Evolutionary conservation across 495 filamentous ascomycete genomes (phyloP).

Genomic region (Neurospora africana): DNA sequence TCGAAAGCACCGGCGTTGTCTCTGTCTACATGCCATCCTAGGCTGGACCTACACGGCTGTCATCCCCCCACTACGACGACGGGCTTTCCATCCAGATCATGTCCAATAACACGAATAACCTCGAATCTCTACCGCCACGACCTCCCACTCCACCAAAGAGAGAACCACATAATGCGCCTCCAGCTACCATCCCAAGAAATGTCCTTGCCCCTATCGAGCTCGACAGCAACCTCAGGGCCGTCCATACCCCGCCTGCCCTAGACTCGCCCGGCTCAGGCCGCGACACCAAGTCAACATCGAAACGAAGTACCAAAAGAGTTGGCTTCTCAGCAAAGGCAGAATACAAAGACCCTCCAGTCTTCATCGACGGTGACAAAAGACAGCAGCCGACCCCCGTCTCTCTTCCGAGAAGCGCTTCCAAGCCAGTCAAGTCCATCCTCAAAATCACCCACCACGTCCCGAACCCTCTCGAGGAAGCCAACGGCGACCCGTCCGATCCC

Average conservation of each 20-base stretch:
- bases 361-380: conserved; percentile 30
- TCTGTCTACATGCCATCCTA: background rate
- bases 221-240: conserved; percentile 15
- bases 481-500: conserved; percentile 21
- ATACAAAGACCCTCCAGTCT: conserved; percentile 51
- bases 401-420: conserved; percentile 49
- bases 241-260: conserved; percentile 39
- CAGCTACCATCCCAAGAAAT: conserved; percentile 11
- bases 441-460: conserved; percentile 49
- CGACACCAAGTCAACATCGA: conserved; percentile 50
- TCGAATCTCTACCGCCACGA: conserved; percentile 36
- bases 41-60: background rate
- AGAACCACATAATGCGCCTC: conserved; percentile 31
- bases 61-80: background rate
- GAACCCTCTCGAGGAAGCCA: conserved; percentile 33
- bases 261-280: conserved; percentile 40
- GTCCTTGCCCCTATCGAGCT: conserved; percentile 21
- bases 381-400: conserved; percentile 33
- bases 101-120: conserved; percentile 20
- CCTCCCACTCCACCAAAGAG: conserved; percentile 44
- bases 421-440: conserved; percentile 75
- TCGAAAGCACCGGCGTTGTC: background rate
- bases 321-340: conserved; percentile 64
- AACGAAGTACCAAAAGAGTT: conserved; percentile 53
- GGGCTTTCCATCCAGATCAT: conserved; percentile 6